Evolutionary conservation across 495 filamentous ascomycete species (phyloP), one percentile per base, ranked within the genome.

Genomic region (Podospora bellae-mahoneyi): DNA sequence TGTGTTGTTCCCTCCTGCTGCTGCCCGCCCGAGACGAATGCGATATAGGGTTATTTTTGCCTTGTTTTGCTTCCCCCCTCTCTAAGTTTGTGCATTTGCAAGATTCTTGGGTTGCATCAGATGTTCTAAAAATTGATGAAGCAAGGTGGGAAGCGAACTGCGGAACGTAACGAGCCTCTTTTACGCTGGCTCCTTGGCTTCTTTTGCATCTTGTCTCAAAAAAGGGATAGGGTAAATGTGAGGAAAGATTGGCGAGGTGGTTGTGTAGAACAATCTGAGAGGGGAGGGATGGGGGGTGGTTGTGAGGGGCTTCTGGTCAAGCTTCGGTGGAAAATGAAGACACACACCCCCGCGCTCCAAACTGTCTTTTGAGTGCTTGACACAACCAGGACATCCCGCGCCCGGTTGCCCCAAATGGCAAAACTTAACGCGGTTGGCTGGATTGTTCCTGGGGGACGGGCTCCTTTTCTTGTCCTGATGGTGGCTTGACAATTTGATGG

Each of bases 371-470:
- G 18, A 57, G 54, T 57, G 16, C 54, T n/a, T n/a, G 54, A 57
- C 18, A 57, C 23, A 23, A 13, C 15, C 54, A 56, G 4, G 0
- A 60, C 66, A 64, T 61, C 62, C 62, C 67, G 67, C 39, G 26
- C 16, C 23, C 27, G 67, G 18, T 32, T 34, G 20, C 67, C 67
- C 32, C 1, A 23, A 64, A 15, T 54, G 67, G 67, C 34, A 65
- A 65, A 20, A 54, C 28, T 62, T 61, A 18, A 61, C 62, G 56
- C 60, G 62, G 67, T 68, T 68, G 67, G 62, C n/a, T n/a, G 16
- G 59, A 55, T 60, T 20, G 28, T 56, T 32, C 18, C 34, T 62
- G 3, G 3, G 61, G 13, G 10, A 30, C 23, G 9, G 20, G 23
- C 5, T 63, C 15, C 19, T 48, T 32, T n/a, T 30, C 27, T 39